These are phyloP conservation scores for Trametes cinnabarina DNA, from an alignment of 768 basidiomycete genomes.

Conservation along the genomic window DNA sequence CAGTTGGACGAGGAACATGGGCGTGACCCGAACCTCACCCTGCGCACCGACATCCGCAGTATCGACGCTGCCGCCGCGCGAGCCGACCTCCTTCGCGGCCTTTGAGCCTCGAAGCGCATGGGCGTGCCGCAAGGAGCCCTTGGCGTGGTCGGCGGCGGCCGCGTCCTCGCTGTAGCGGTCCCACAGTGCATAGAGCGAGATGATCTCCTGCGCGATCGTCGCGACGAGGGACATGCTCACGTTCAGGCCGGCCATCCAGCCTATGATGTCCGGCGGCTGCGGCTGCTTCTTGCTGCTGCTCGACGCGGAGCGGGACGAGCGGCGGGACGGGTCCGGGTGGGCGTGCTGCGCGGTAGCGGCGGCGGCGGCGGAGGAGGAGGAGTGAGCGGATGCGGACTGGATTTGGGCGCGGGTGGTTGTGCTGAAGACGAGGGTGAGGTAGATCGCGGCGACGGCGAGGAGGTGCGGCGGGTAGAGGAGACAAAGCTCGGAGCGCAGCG, in stretches of 20 bases:
- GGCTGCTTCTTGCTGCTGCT: slow-evolving; percentile 37
- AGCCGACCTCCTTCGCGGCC: slow-evolving; percentile 15
- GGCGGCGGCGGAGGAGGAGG: slow-evolving; percentile 2
- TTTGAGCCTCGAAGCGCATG: neutral
- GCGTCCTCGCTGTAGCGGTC: slow-evolving; percentile 73
- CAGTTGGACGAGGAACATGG: slow-evolving; percentile 52
- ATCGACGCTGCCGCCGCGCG: slow-evolving; percentile 27
- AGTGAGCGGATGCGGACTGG: slow-evolving; percentile 29
- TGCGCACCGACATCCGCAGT: slow-evolving; percentile 21
- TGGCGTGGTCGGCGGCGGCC: slow-evolving; percentile 26
- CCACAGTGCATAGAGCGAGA: slow-evolving; percentile 88
- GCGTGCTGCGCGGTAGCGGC: slow-evolving; percentile 1
- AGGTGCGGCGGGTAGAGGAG: slow-evolving; percentile 95
- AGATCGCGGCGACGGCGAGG: slow-evolving; percentile 89
- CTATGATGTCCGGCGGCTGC: slow-evolving; percentile 59
- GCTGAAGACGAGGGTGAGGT: slow-evolving; percentile 80
- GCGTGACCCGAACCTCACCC: slow-evolving; percentile 45
- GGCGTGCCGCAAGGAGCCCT: slow-evolving; percentile 10
- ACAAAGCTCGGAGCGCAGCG: slow-evolving; percentile 89
- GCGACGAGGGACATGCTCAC: slow-evolving; percentile 80
- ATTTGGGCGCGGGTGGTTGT: slow-evolving; percentile 49
- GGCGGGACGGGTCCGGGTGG: slow-evolving; percentile 38
- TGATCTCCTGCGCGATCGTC: slow-evolving; percentile 87
- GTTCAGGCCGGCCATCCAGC: slow-evolving; percentile 84
- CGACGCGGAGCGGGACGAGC: slow-evolving; percentile 49